These are phyloP conservation scores for Pseudopithomyces maydicus DNA, from an alignment of 2,329 filamentous ascomycete species.

Conservation along the genomic window DNA sequence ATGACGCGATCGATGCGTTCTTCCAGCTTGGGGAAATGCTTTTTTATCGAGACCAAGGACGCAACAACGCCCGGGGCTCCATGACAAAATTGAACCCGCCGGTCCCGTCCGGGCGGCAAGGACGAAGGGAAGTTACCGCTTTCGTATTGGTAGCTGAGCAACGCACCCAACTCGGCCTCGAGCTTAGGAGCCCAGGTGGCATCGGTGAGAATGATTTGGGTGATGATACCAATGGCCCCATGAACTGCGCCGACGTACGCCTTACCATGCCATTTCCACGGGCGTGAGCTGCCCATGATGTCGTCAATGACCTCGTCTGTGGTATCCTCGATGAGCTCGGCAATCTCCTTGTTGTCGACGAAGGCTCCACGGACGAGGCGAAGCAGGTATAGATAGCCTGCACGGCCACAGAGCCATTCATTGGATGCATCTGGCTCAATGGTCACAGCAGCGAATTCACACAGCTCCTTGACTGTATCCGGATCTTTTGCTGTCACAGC, in stretches of 20 bases:
- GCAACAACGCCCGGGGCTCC: constrained; percentile 68
- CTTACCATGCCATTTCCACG: constrained; percentile 69
- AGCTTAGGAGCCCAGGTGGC: constrained; percentile 60
- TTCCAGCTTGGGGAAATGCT: constrained; percentile 61
- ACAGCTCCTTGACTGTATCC: constrained; percentile 56
- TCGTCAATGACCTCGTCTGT: constrained; percentile 63
- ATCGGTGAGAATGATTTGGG: constrained; percentile 67
- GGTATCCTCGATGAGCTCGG: constrained; percentile 59
- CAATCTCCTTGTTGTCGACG: constrained; percentile 52
- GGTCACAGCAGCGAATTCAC: constrained; percentile 56
- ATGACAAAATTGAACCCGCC: constrained; percentile 69
- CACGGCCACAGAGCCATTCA: constrained; percentile 70
- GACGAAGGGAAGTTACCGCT: constrained; percentile 69
- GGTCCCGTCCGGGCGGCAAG: constrained; percentile 54
- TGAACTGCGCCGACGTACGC: constrained; percentile 70
- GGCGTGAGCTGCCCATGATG: constrained; percentile 60
- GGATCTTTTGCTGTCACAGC: constrained; percentile 56
- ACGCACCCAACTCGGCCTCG: constrained; percentile 56
- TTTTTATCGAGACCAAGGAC: constrained; percentile 61
- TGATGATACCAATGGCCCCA: constrained; percentile 71
- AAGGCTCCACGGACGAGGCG: constrained; percentile 66
- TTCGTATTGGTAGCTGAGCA: constrained; percentile 65
- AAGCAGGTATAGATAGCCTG: constrained; percentile 71
- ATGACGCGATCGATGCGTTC: constrained; percentile 61
- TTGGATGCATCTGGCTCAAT: constrained; percentile 56